These are phyloP conservation scores for Solanum hybrid DNA, from an alignment of 305 asterid genomes.

Conservation along the genomic window DNA sequence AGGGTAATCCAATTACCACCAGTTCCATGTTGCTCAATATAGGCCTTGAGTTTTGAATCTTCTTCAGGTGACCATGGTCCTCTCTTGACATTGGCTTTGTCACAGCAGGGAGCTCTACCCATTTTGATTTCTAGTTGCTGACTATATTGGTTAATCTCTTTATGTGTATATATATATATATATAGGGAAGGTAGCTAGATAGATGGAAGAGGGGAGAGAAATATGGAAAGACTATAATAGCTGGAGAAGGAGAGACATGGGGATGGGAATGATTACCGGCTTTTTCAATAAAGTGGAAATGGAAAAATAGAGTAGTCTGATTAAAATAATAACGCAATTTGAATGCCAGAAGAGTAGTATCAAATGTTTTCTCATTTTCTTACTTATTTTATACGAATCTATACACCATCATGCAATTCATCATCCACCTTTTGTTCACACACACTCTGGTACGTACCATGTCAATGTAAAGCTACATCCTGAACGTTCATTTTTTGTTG, in stretches of 20 bases:
- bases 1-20: slow-evolving; percentile 80
- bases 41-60: slow-evolving; percentile 56
- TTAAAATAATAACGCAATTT: slow-evolving; percentile 23
- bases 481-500: background rate
- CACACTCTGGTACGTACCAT: background rate
- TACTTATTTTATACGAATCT: slow-evolving; percentile 30
- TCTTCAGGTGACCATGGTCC: slow-evolving; percentile 86
- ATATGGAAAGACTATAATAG: slow-evolving; percentile 22
- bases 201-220: background rate
- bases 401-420: slow-evolving; percentile 6
- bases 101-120: slow-evolving; percentile 92
- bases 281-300: slow-evolving; percentile 3
- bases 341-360: slow-evolving; percentile 25
- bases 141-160: background rate
- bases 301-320: background rate
- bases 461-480: background rate
- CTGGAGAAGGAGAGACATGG: slow-evolving; percentile 41
- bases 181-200: background rate
- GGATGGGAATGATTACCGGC: slow-evolving; percentile 30
- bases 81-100: slow-evolving; percentile 66
- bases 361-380: slow-evolving; percentile 45
- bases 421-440: slow-evolving; percentile 2
- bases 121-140: slow-evolving; percentile 10
- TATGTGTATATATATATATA: background rate
- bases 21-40: slow-evolving; percentile 50